These are phyloP conservation scores for Fusarium sp. DNA, from an alignment of 2,329 filamentous ascomycete species.

Conservation along the genomic window DNA sequence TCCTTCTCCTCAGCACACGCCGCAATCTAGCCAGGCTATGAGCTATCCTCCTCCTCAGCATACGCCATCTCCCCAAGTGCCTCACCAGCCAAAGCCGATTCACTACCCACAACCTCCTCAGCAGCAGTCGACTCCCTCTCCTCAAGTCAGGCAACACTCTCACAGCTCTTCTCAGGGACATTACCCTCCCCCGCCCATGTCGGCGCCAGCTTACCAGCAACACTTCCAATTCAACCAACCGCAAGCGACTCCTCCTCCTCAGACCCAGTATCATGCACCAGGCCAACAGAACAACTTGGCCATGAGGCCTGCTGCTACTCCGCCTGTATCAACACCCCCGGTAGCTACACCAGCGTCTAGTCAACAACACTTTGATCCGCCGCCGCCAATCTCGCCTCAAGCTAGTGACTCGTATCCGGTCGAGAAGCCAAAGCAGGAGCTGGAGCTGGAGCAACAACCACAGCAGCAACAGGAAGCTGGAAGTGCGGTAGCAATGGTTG, in stretches of 20 bases:
- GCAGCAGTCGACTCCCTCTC: constrained; percentile 40
- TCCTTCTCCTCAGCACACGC: constrained; percentile 43
- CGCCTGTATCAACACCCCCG: constrained; percentile 44
- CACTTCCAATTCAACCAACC: constrained; percentile 41
- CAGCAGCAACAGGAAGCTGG: constrained; percentile 38
- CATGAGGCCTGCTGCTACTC: constrained; percentile 34
- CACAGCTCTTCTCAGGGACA: constrained; percentile 27
- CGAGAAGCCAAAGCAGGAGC: constrained; percentile 46
- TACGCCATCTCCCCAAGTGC: constrained; percentile 41
- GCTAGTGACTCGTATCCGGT: constrained; percentile 40
- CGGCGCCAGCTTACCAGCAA: constrained; percentile 40
- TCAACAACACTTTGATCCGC: constrained; percentile 45
- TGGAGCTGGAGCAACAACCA: constrained; percentile 33
- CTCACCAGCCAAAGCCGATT: constrained; percentile 28
- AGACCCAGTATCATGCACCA: constrained; percentile 42
- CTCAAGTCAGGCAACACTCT: constrained; percentile 41
- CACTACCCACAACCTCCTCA: constrained; percentile 41
- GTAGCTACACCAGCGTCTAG: constrained; percentile 37
- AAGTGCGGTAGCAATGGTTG: constrained; percentile 48
- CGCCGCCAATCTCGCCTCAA: constrained; percentile 42
- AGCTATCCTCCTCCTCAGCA: constrained; percentile 50
- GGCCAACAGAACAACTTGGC: constrained; percentile 35
- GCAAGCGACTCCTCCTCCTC: constrained; percentile 38
- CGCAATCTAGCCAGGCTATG: constrained; percentile 46
- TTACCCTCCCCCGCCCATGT: constrained; percentile 41